Evolutionary conservation across 2,329 filamentous ascomycete species (phyloP), one percentile per base, ranked within the genome.

Genomic region (Colletotrichum gloeosporioides): DNA sequence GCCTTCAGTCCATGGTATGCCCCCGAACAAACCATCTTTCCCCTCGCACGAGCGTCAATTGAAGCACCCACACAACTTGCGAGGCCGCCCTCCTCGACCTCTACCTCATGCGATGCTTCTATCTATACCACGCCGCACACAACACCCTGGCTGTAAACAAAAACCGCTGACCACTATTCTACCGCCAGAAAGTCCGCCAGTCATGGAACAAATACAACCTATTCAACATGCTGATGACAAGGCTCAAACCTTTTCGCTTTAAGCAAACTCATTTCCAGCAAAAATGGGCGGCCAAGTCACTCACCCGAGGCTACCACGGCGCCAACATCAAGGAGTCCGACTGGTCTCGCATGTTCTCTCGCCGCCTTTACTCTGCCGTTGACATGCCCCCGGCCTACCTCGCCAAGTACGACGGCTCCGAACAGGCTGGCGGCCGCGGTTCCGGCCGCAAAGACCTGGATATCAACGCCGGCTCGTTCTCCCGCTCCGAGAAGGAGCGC

Each of bases 181-280:
- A 31, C 44, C 64, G 31, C 77, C 53, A 99, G 96, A 98, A 95
- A 94, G 85, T 98, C 85, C 94, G 96, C 82, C 95, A 97, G 89
- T 95, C 96, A 89, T 98, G 96, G 97, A 98, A 95, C 89, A 98
- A 98, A 88, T 96, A 95, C 90, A 98, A 98, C 84, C 90, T 99
- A 78, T 99, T 95, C 92, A 98, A 98, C 87, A 87, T 99, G 79
- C 87, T 89, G 67, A 90, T 91, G 79, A 82, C 91, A 39, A 86
- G 81, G 59, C 82, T 85, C 3, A 91, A 90, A 22, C 82, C 80
- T 18, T 85, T 87, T 75, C 82, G 79, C 25, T 81, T 83, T 18
- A 80, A 80, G 67, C 86, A 87, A 77, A 98, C 96, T 61, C 98
- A 97, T 87, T 99, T 98, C 90, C 96, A 99, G 89, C 96, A 99